Conservation (phyloP, 192 early-diverging fungal genomes). For the Coemansia sp. region DNA sequence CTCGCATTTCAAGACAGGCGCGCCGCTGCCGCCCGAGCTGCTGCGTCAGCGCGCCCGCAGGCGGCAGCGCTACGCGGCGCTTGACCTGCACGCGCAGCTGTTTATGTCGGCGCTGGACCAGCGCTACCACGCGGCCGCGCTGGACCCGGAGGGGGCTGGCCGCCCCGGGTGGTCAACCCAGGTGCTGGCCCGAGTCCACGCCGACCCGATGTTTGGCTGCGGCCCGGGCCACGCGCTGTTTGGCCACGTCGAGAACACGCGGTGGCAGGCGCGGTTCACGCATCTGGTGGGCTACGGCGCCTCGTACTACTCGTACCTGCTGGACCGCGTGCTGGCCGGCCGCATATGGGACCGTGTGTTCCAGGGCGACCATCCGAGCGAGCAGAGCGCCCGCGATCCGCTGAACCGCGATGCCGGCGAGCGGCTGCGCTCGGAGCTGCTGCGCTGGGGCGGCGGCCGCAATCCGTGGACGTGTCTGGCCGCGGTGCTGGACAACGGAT, state of each 20-base stretch:
- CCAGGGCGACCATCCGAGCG: conserved; percentile 25
- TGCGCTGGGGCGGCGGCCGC: conserved; percentile 90
- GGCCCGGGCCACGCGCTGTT: conserved; percentile 57
- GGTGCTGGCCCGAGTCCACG: conserved; percentile 60
- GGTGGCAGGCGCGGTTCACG: conserved; percentile 88
- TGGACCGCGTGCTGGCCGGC: conserved; percentile 76
- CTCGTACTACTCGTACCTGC: conserved; percentile 93
- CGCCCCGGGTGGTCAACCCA: conserved; percentile 39
- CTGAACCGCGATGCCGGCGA: conserved; percentile 62
- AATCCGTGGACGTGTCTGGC: conserved; percentile 84
- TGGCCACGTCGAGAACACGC: conserved; percentile 64
- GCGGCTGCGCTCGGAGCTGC: conserved; percentile 65
- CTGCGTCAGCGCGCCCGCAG: conserved; percentile 54
- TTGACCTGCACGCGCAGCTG: conserved; percentile 85
- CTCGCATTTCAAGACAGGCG: conserved; percentile 67
- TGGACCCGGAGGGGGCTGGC: conserved; percentile 12
- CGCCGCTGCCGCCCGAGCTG: conserved; percentile 55
- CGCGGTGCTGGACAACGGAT: conserved; percentile 56
- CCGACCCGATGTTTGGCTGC: conserved; percentile 28
- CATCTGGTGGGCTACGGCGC: conserved; percentile 91
- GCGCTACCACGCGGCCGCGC: conserved; percentile 67
- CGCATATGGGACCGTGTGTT: conserved; percentile 74
- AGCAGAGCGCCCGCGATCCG: conserved; percentile 20
- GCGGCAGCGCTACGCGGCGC: conserved; percentile 57
- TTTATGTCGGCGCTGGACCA: conserved; percentile 92